phyloP scores from a whole-genome alignment of 768 basidiomycete species.

The Mycena vitilis region DNA sequence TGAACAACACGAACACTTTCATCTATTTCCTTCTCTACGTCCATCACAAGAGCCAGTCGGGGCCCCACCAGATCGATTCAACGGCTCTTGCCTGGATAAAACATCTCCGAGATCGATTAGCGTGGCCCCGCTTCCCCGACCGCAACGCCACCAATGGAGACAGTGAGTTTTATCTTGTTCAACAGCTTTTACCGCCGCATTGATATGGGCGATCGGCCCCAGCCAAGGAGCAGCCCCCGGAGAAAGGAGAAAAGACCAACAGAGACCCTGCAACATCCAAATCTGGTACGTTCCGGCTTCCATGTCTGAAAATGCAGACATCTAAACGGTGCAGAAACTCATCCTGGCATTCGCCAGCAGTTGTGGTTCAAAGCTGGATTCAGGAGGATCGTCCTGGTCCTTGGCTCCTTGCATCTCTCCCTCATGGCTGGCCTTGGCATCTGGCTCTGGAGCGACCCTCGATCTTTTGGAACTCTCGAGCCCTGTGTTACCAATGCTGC shows the following conservation, averaged over 20 bases:
- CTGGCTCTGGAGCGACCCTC: constrained; percentile 29
- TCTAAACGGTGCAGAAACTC: neutral
- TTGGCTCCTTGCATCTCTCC: constrained; percentile 25
- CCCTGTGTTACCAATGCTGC: neutral
- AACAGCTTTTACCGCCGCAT: no score
- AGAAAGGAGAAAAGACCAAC: no score
- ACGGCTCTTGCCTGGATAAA: neutral
- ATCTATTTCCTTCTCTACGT: constrained; percentile 11
- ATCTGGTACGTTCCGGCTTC: no score
- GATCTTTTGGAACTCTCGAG: neutral
- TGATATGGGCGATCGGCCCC: no score
- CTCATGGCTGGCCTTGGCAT: constrained; percentile 22
- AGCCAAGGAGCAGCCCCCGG: no score
- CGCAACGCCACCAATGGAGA: no score
- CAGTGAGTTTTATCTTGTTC: no score
- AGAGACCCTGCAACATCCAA: no score
- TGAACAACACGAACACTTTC: constrained; percentile 17
- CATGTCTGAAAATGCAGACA: no score
- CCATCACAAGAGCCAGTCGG: neutral
- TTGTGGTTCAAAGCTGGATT: neutral
- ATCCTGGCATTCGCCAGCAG: neutral
- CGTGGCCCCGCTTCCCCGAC: no score
- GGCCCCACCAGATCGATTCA: neutral
- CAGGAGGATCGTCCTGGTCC: constrained; percentile 6
- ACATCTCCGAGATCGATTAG: constrained; percentile 16